These are phyloP conservation scores for Corylus avellana DNA, from an alignment of 306 rosid species.

Conservation along the genomic window DNA sequence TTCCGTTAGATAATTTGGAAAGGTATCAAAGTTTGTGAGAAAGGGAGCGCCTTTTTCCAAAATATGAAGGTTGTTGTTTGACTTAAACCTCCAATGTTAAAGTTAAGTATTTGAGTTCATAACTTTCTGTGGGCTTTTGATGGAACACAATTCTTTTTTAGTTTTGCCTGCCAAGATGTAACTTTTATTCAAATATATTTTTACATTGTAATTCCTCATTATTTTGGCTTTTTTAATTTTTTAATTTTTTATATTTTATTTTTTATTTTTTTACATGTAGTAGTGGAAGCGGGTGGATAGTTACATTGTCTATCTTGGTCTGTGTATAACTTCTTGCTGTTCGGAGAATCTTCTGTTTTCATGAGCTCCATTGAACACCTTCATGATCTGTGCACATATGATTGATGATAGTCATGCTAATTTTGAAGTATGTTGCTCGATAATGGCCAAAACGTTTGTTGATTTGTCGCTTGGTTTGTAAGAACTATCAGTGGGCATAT, in stretches of 20 bases:
- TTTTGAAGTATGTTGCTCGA: slow-evolving; percentile 35
- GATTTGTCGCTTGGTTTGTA: slow-evolving; percentile 30
- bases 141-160: slow-evolving; percentile 4
- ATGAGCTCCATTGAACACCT: slow-evolving; percentile 38
- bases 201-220: slow-evolving; percentile 28
- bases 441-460: slow-evolving; percentile 32
- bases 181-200: slow-evolving; percentile 30
- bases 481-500: slow-evolving; percentile 26
- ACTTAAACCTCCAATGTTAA: slow-evolving; percentile 22
- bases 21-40: slow-evolving; percentile 26
- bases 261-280: slow-evolving; percentile 19
- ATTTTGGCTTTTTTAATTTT: slow-evolving; percentile 33
- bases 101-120: slow-evolving; percentile 31
- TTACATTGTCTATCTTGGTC: slow-evolving; percentile 38
- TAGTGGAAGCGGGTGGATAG: slow-evolving; percentile 41
- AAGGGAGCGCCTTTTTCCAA: slow-evolving; percentile 18
- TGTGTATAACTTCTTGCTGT: slow-evolving; percentile 37
- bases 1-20: slow-evolving; percentile 16
- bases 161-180: background rate
- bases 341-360: slow-evolving; percentile 39
- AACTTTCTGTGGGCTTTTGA: slow-evolving; percentile 14
- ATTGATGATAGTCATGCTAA: slow-evolving; percentile 40
- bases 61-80: slow-evolving; percentile 21
- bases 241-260: background rate
- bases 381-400: slow-evolving; percentile 28